Conservation (phyloP, 352 stramenopile genomes). For the Phytophthora macrochlamydospora region DNA sequence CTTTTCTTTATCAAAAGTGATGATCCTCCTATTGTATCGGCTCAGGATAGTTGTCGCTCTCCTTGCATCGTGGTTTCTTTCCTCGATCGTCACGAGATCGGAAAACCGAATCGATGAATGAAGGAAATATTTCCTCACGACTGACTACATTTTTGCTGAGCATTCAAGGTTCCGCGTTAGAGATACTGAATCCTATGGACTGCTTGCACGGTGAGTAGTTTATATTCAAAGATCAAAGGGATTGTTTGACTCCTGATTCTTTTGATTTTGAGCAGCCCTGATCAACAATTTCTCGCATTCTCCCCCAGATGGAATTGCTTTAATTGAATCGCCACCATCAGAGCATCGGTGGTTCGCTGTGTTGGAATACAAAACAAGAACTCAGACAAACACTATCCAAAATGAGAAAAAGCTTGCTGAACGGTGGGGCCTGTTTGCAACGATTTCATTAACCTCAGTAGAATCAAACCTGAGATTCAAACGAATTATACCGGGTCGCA, state of each 20-base stretch:
- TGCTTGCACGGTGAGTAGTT: neutral
- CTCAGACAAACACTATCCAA: neutral
- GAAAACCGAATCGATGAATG: neutral
- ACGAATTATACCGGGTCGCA: neutral
- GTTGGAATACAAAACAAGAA: neutral
- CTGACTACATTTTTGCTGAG: neutral
- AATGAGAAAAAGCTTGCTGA: neutral
- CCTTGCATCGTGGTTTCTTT: neutral
- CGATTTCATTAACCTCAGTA: neutral
- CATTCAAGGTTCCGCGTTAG: neutral
- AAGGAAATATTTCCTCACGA: neutral
- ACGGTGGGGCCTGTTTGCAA: neutral
- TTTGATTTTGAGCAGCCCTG: neutral
- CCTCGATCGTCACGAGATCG: neutral
- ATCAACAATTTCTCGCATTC: neutral
- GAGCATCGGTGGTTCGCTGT: neutral
- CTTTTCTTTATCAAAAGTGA: too few species aligned
- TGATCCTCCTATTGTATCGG: neutral
- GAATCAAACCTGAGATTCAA: neutral
- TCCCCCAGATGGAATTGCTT: neutral
- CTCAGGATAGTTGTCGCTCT: neutral
- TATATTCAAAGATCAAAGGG: too few species aligned
- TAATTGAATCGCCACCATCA: neutral
- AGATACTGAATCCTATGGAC: neutral
- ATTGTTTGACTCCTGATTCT: too few species aligned